Evolutionary conservation across 2,329 filamentous ascomycete genomes (phyloP).

Genomic region (Xylariales sp.): DNA sequence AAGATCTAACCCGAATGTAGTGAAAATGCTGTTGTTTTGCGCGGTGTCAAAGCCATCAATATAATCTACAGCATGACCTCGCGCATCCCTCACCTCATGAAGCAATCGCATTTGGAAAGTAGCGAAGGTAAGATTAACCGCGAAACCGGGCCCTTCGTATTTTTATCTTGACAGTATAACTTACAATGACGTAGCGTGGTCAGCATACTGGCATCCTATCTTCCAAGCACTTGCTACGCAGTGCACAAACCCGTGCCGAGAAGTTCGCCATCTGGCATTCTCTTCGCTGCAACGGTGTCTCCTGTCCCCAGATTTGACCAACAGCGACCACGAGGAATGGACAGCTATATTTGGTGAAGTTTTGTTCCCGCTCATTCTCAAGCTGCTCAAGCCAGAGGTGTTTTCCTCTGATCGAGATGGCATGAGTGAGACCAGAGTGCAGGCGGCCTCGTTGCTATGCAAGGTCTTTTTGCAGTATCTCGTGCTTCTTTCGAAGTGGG

Average conservation of each 20-base stretch:
- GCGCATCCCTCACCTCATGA: constrained; percentile 80
- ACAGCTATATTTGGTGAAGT: constrained; percentile 92
- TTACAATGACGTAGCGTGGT: constrained; percentile 67
- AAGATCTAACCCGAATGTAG: constrained; percentile 28
- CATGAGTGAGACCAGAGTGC: constrained; percentile 93
- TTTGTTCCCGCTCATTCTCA: constrained; percentile 83
- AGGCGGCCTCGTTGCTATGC: constrained; percentile 85
- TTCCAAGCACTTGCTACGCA: constrained; percentile 85
- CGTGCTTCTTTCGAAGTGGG: constrained; percentile 76
- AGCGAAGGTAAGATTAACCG: constrained; percentile 62
- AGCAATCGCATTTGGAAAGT: constrained; percentile 86
- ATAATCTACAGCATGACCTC: constrained; percentile 78
- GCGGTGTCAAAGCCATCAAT: constrained; percentile 75
- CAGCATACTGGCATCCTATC: constrained; percentile 94
- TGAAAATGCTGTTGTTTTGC: constrained; percentile 67
- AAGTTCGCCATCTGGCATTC: constrained; percentile 86
- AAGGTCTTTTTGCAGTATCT: constrained; percentile 96
- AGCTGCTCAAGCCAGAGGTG: constrained; percentile 88
- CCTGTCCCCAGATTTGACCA: constrained; percentile 77
- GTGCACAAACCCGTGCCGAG: constrained; percentile 90
- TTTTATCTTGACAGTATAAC: constrained; percentile 3
- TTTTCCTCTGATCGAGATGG: constrained; percentile 86
- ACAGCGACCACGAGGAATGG: constrained; percentile 86
- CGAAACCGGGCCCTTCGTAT: not conserved
- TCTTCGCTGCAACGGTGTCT: constrained; percentile 80